Base-by-base conservation (phyloP, 1,139 yeast genomes). In the Yamadazyma spencermartinsiae region DNA sequence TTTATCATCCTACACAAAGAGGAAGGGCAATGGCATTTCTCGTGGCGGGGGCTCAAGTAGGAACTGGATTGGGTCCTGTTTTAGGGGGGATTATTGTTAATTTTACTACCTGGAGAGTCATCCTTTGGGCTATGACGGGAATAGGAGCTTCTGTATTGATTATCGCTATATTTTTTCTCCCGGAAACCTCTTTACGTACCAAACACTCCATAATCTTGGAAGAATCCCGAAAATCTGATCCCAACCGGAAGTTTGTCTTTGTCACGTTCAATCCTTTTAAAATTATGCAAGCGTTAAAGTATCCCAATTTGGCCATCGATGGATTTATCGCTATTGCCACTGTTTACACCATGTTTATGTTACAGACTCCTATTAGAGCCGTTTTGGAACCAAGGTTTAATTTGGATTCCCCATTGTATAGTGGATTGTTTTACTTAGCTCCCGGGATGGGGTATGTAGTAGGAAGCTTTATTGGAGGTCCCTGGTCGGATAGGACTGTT, bases 361-460 rank as follows among this genome's bases (percentile, higher is more conserved):
- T 76, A 19, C 54, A 75, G 36, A 77, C 82, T 0, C 82, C 82
- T 1, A 76, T 77, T 31, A 55, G 80, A 44, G 66, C 70, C 35
- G 78, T 77, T 7, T 65, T 77, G 37, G 76, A 76, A 48, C 82
- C 82, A 3, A 51, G 81, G 40, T 77, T 76, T 55, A 50, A 68
- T 35, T 54, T 77, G 28, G 58, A 58, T 1, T 50, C 65, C 13
- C 81, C 82, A 0, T 49, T 76, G 1, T 65, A 64, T 40, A 74
- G 78, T 27, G 70, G 79, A 0, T 52, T 77, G 12, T 76, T 77
- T 50, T 77, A 77, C 45, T 51, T 77, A 4, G 72, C 80, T 1
- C 80, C 82, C 0, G 82, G 81, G 0, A 14, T 56, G 15, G 82
- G 82, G 0, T 74, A 74, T 43, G 34, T 76, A 2, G 35, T 54